Evolutionary conservation across 2,329 filamentous ascomycete species (phyloP).

Genomic region (Septoria petroselini): DNA sequence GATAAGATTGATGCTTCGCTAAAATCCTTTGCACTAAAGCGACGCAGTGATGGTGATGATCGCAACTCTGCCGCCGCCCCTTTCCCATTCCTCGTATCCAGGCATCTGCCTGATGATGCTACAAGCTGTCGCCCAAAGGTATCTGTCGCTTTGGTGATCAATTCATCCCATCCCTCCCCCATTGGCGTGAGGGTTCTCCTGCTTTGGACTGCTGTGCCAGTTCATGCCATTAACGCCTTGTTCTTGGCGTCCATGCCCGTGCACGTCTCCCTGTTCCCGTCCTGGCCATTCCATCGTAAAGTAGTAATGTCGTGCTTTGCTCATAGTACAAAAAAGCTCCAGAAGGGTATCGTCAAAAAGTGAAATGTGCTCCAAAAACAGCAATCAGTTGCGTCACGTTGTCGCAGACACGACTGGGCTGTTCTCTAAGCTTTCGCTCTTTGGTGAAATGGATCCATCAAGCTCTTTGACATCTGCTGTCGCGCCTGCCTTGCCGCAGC

Average conservation of each 20-base stretch:
- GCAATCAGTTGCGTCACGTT: slow-evolving; percentile 18
- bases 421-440: slow-evolving; percentile 35
- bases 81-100: background rate
- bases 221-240: slow-evolving; percentile 2
- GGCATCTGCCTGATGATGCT: background rate
- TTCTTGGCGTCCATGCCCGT: background rate
- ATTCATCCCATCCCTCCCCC: no score
- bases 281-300: slow-evolving; percentile 19
- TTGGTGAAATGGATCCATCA: slow-evolving; percentile 39
- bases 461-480: slow-evolving; percentile 38
- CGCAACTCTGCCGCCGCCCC: no score
- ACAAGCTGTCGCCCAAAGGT: background rate
- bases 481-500: slow-evolving; percentile 56
- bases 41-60: no score
- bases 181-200: background rate
- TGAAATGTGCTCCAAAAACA: background rate
- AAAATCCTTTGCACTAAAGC: no score
- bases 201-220: slow-evolving; percentile 5
- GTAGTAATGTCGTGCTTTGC: slow-evolving; percentile 14
- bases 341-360: slow-evolving; percentile 27
- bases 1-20: background rate
- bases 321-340: slow-evolving; percentile 24
- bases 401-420: slow-evolving; percentile 34
- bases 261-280: background rate
- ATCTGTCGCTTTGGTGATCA: background rate